Conservation (phyloP, 495 filamentous ascomycete species). For the Podospora conica region DNA sequence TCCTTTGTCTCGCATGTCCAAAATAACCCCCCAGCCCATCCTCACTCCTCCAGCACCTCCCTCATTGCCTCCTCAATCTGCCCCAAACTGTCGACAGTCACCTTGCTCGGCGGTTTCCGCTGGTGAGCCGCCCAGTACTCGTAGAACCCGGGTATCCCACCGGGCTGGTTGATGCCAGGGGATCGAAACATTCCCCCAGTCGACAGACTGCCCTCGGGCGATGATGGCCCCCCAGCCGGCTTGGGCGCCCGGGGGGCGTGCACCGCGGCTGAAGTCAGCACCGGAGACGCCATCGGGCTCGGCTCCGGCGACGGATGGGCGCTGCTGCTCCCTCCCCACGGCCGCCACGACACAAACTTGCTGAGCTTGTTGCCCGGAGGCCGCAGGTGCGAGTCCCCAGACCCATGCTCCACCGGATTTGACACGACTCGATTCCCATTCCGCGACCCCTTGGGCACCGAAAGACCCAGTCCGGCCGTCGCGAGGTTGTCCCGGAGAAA, state of each 20-base stretch:
- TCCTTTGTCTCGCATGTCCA: neutral
- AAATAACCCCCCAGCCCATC: neutral
- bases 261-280: neutral
- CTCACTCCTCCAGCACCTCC: constrained; percentile 33
- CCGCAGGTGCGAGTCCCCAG: neutral
- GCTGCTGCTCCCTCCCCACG: constrained; percentile 30
- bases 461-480: constrained; percentile 23
- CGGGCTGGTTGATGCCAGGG: constrained; percentile 50
- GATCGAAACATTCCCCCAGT: constrained; percentile 26
- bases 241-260: constrained; percentile 8
- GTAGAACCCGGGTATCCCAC: constrained; percentile 45
- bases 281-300: constrained; percentile 15
- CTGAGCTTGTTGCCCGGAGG: constrained; percentile 25
- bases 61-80: constrained; percentile 34
- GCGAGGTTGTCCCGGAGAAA: constrained; percentile 36
- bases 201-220: constrained; percentile 19
- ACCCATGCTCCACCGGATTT: constrained; percentile 1
- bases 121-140: constrained; percentile 36
- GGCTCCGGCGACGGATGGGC: constrained; percentile 11
- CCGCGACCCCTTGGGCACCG: constrained; percentile 12
- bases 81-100: constrained; percentile 35
- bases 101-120: constrained; percentile 37
- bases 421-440: constrained; percentile 15
- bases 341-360: constrained; percentile 42
- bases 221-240: neutral